Evolutionary conservation across 257 asterid genomes (phyloP), one percentile per base, ranked within the genome.

Genomic region (Eucommia ulmoides): DNA sequence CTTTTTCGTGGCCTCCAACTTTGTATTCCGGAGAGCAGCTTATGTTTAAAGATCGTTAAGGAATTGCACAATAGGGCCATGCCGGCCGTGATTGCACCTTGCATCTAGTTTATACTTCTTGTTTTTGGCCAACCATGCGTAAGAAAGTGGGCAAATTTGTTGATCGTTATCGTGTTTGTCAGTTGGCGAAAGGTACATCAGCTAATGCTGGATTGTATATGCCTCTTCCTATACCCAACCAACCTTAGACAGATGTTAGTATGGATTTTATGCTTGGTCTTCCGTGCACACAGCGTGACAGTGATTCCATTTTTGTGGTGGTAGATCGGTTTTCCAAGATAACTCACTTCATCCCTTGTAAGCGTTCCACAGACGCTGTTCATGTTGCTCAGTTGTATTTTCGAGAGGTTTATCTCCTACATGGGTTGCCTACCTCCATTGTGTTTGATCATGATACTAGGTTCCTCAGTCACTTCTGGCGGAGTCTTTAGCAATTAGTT

Each of bases 391-490:
- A 5, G 19, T 17, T 4, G 18, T 58, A 0, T 22, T 57, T 1
- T 1, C 17, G 0, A 2, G 2, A 54, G 41, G 22, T 55, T 1
- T 42, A 55, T 24, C 51, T 19, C 12, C n/a, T 55, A 1, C 60
- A 55, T 55, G 20, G 52, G 1, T 18, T 49, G 2, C 48, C 33
- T 8, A 5, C 41, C 19, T 56, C 54, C 1, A 56, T 56, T 56
- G 26, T 56, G 0, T 56, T 29, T 0, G 20, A 56, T 14, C 21
- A 49, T 2, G 49, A 56, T 21, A 47, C 54, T 20, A 10, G 23
- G 0, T 56, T 47, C 22, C 18, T 56, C 0, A 56, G 54, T 16
- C 46, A 46, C 6, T 47, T 56, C 14, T 56, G 55, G 70, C 45
- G 52, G 0, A 46, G 52, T 7, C 16, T 58, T 8, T 58, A 61